These are phyloP conservation scores for Botrytis hyacinthi DNA, from an alignment of 2,329 filamentous ascomycete species.

Conservation along the genomic window DNA sequence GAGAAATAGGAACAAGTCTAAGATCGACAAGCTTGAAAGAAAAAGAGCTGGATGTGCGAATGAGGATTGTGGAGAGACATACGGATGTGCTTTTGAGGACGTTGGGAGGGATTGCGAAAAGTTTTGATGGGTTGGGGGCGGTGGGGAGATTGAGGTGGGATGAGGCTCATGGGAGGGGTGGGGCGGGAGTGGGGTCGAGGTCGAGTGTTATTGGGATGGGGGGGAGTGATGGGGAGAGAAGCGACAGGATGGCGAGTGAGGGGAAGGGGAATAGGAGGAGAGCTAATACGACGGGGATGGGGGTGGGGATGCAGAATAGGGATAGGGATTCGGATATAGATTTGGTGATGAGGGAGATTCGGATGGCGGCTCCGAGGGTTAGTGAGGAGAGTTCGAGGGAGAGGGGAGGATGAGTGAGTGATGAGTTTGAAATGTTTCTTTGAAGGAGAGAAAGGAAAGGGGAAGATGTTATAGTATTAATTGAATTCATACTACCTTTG, in stretches of 20 bases:
- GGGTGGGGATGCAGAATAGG: background rate
- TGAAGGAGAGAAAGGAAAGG: background rate
- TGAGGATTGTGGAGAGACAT: constrained; percentile 33
- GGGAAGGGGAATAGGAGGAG: background rate
- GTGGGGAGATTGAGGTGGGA: background rate
- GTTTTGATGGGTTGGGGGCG: background rate
- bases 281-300: constrained; percentile 3
- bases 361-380: background rate
- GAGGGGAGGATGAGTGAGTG: background rate
- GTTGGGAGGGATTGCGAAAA: constrained; percentile 27
- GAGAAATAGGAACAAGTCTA: background rate
- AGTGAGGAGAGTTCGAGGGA: background rate
- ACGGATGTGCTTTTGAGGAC: constrained; percentile 30
- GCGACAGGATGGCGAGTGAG: background rate
- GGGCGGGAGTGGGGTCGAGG: background rate
- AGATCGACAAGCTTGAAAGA: constrained; percentile 25
- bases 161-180: background rate
- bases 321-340: background rate
- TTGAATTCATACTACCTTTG: background rate
- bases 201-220: background rate
- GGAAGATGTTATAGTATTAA: background rate
- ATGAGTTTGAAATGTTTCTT: background rate
- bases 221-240: background rate
- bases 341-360: constrained; percentile 13
- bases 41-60: constrained; percentile 29